phyloP scores from a whole-genome alignment of 225 moss, liverwort and hornwort species.

The Anthoceros angustus region DNA sequence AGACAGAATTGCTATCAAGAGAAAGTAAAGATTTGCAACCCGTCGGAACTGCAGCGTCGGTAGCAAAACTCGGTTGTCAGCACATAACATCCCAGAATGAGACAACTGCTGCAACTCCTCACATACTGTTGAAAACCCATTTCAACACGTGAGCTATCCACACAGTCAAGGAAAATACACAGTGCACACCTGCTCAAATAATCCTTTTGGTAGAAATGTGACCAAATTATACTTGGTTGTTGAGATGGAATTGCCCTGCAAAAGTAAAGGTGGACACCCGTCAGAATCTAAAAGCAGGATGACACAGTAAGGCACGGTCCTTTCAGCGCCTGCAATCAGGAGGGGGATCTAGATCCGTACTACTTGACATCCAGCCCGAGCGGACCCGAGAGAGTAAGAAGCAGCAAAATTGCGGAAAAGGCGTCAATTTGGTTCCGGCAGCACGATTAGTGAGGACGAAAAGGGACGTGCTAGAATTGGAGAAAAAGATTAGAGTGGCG shows the following conservation, averaged over 20 bases:
- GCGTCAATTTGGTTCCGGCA: too few relatives aligned
- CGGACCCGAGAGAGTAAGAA: too few relatives aligned
- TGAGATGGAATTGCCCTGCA: constrained; percentile 72
- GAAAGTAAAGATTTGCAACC: constrained; percentile 86
- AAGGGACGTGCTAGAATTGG: too few relatives aligned
- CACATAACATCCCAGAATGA: background rate
- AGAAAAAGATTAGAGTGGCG: background rate
- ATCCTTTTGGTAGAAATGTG: constrained; percentile 89
- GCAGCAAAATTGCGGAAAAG: too few relatives aligned
- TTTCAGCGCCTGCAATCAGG: too few relatives aligned
- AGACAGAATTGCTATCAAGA: constrained; percentile 81
- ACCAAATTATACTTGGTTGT: constrained; percentile 74
- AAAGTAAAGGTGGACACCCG: background rate
- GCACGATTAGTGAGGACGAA: too few relatives aligned
- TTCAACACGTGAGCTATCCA: background rate
- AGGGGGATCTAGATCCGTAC: too few relatives aligned
- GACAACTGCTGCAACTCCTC: background rate
- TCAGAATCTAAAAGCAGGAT: background rate
- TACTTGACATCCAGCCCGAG: background rate
- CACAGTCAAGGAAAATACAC: background rate
- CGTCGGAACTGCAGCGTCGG: constrained; percentile 51
- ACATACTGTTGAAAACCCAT: background rate
- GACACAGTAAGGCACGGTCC: too few relatives aligned
- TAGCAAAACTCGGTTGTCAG: too few relatives aligned
- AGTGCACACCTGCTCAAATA: constrained; percentile 66